Evolutionary conservation across 2,329 filamentous ascomycete genomes (phyloP).

Genomic region (Keithomyces neogunnii): DNA sequence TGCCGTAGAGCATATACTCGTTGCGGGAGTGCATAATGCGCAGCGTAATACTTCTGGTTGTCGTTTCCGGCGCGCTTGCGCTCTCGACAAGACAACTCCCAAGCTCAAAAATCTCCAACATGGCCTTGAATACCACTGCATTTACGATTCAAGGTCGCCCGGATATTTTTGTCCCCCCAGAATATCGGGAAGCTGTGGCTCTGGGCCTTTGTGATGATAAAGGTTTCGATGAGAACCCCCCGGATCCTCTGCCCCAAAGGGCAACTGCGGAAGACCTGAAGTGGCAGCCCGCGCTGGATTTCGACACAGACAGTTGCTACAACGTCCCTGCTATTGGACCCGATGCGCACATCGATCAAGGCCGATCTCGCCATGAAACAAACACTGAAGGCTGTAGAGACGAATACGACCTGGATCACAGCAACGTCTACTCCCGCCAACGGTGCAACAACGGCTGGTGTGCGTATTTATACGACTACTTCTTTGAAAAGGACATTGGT

Average conservation of each 20-base stretch:
- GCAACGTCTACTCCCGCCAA: conserved; percentile 33
- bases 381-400: conserved; percentile 24
- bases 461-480: conserved; percentile 35
- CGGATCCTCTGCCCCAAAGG: conserved; percentile 11
- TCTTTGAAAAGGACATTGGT: conserved; percentile 34
- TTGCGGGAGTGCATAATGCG: background rate
- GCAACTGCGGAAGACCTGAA: conserved; percentile 13
- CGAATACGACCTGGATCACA: conserved; percentile 24
- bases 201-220: conserved; percentile 5
- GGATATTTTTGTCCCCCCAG: background rate
- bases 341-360: conserved; percentile 22
- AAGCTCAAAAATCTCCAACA: background rate
- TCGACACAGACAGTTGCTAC: conserved; percentile 29
- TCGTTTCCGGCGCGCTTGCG: background rate
- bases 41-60: background rate
- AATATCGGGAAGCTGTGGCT: background rate
- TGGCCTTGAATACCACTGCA: background rate
- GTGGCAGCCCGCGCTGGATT: conserved; percentile 21
- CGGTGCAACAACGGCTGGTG: conserved; percentile 37
- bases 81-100: background rate
- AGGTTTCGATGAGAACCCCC: conserved; percentile 10
- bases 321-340: conserved; percentile 29
- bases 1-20: background rate
- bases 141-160: background rate
- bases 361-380: conserved; percentile 20